Percentiles rank a stretch among this genome's conserved stretches.
These are phyloP conservation scores for Zygoascus biomembranicola DNA, from an alignment of 805 yeast species.

Conservation along the genomic window DNA sequence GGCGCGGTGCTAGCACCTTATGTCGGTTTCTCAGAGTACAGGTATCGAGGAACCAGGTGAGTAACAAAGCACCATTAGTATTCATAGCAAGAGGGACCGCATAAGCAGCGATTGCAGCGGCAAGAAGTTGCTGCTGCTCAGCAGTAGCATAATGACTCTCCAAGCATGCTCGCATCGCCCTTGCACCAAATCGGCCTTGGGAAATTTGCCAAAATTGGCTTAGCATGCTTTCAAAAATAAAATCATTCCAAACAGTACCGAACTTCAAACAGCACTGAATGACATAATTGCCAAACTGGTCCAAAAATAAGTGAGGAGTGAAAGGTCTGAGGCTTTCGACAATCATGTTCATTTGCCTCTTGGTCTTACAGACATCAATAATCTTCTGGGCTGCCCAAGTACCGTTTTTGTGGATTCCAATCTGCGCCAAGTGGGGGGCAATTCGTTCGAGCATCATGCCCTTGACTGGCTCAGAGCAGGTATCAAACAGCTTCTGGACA, in stretches of 20 bases:
- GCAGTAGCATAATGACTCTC: conserved; percentile 64
- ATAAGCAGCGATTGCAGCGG: conserved; percentile 69
- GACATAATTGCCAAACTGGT: conserved; percentile 95
- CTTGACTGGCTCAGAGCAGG: conserved; percentile 60
- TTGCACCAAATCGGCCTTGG: conserved; percentile 86
- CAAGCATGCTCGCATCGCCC: conserved; percentile 88
- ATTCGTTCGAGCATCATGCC: conserved; percentile 74
- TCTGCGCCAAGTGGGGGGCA: conserved; percentile 73
- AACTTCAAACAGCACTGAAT: conserved; percentile 90
- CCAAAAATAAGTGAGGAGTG: conserved; percentile 78
- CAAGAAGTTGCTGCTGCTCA: conserved; percentile 64
- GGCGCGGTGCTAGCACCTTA: conserved; percentile 50
- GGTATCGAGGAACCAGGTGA: conserved; percentile 93
- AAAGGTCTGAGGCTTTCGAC: conserved; percentile 68
- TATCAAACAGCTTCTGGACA: conserved; percentile 80
- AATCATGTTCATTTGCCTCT: conserved; percentile 55
- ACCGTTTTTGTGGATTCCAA: conserved; percentile 95
- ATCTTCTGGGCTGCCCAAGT: conserved; percentile 99
- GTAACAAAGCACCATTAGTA: conserved; percentile 77
- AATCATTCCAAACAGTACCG: conserved; percentile 81
- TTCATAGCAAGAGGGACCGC: conserved; percentile 74
- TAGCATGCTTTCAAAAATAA: conserved; percentile 75
- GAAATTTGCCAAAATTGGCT: conserved; percentile 73
- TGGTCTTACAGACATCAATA: conserved; percentile 63
- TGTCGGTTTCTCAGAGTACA: conserved; percentile 60